Conservation (phyloP, 2,329 filamentous ascomycete genomes). For the Diplodia mutila region DNA sequence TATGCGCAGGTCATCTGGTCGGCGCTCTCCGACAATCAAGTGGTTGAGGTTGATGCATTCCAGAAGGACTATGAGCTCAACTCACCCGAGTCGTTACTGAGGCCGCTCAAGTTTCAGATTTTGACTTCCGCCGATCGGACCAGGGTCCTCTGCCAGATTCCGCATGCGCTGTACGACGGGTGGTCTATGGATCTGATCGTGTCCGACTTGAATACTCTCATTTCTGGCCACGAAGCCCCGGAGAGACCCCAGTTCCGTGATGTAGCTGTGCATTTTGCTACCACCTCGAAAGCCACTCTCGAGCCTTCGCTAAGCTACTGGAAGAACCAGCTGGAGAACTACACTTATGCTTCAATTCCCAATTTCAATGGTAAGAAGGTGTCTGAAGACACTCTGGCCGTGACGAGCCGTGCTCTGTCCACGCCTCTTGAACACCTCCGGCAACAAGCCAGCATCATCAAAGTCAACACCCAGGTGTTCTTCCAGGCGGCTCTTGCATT, state of each 20-base stretch:
- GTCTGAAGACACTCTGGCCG: constrained; percentile 6
- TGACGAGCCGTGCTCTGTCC: not conserved
- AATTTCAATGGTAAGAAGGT: constrained; percentile 55
- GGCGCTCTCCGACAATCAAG: constrained; percentile 47
- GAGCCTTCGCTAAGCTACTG: constrained; percentile 65
- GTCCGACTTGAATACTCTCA: constrained; percentile 63
- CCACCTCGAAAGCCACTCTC: constrained; percentile 36
- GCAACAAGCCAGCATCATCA: constrained; percentile 44
- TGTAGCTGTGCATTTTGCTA: constrained; percentile 58
- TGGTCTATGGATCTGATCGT: constrained; percentile 83
- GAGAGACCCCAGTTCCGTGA: constrained; percentile 63
- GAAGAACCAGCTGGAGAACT: constrained; percentile 65
- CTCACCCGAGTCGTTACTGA: constrained; percentile 50
- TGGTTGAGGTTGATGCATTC: constrained; percentile 48
- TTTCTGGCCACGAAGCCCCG: constrained; percentile 42
- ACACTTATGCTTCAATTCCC: constrained; percentile 61
- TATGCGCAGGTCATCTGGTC: constrained; percentile 70
- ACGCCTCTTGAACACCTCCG: constrained; percentile 33
- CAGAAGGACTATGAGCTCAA: constrained; percentile 46
- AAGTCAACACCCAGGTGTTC: constrained; percentile 68
- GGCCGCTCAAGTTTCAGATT: constrained; percentile 68
- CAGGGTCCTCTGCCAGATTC: constrained; percentile 60
- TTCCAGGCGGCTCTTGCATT: constrained; percentile 75
- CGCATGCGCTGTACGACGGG: constrained; percentile 90
- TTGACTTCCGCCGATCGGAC: constrained; percentile 27